Percentiles rank a stretch among this genome's conserved stretches.
Evolutionary conservation across 192 early-diverging fungal species (phyloP).

Genomic region (Paraglomus brasilianum): DNA sequence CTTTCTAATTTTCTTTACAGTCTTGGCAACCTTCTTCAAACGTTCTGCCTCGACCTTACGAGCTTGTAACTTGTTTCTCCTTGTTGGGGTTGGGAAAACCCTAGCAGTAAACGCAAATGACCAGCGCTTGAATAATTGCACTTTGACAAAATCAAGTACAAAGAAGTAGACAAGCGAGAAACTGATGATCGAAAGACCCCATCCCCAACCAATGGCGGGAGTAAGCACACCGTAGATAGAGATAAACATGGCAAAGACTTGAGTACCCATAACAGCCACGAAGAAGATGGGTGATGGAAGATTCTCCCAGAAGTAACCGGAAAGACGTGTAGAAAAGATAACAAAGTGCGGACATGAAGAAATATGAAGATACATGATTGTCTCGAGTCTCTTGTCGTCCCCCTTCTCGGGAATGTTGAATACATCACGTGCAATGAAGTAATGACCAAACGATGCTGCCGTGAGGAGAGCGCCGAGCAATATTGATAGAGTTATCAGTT

Average conservation of each 20-base stretch:
- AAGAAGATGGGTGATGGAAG: slow-evolving; percentile 79
- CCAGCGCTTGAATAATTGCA: slow-evolving; percentile 81
- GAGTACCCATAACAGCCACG: slow-evolving; percentile 80
- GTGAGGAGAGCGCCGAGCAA: slow-evolving; percentile 76
- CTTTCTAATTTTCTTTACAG: slow-evolving; percentile 47
- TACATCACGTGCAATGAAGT: slow-evolving; percentile 73
- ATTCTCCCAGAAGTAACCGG: slow-evolving; percentile 86
- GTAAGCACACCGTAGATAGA: slow-evolving; percentile 71
- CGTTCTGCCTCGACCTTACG: slow-evolving; percentile 50
- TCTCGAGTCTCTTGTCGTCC: slow-evolving; percentile 55
- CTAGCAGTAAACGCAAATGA: slow-evolving; percentile 87
- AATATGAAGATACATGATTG: slow-evolving; percentile 93
- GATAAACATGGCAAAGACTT: slow-evolving; percentile 86
- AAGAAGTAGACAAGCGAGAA: slow-evolving; percentile 83
- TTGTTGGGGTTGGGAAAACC: slow-evolving; percentile 69
- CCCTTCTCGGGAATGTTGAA: slow-evolving; percentile 46
- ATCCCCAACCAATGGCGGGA: slow-evolving; percentile 66
- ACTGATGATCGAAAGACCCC: slow-evolving; percentile 70
- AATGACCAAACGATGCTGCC: slow-evolving; percentile 77
- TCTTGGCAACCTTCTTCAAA: slow-evolving; percentile 45
- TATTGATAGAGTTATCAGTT: slow-evolving; percentile 79
- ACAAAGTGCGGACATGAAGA: slow-evolving; percentile 91
- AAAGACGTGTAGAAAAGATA: slow-evolving; percentile 89
- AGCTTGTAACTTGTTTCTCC: slow-evolving; percentile 59
- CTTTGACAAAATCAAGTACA: slow-evolving; percentile 89